phyloP scores from a whole-genome alignment of 2,329 filamentous ascomycete species.

The Ophiostoma piceae region DNA sequence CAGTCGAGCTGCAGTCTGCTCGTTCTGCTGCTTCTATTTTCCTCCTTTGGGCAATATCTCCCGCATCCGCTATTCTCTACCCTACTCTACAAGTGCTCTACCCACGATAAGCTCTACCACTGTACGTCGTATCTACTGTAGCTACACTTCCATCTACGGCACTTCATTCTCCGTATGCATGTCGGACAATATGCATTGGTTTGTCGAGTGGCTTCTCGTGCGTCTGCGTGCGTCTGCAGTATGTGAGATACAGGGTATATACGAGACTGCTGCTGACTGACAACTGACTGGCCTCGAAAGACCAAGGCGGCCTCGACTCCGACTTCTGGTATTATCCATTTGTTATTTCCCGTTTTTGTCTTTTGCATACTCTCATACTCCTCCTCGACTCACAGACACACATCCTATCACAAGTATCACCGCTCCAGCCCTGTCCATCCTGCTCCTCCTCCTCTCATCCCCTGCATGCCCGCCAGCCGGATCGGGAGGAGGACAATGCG shows the following conservation, averaged over 20 bases:
- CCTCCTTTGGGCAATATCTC: background rate
- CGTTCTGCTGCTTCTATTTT: background rate
- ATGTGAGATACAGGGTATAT: background rate
- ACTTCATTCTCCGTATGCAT: background rate
- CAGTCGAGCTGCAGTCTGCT: background rate
- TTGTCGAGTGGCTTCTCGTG: too few species aligned
- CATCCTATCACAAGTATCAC: background rate
- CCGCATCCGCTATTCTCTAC: too few species aligned
- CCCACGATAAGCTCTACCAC: too few species aligned
- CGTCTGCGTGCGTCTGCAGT: background rate
- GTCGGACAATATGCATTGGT: background rate
- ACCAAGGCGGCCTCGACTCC: background rate
- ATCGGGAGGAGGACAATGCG: conserved; percentile 4
- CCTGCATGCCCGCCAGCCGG: background rate
- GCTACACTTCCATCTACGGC: background rate
- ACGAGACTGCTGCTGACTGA: background rate
- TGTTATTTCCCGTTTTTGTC: conserved; percentile 4
- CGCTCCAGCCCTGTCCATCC: background rate
- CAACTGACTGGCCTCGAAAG: background rate
- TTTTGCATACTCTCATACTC: background rate
- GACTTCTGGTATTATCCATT: background rate
- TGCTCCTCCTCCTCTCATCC: background rate
- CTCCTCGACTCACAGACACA: background rate
- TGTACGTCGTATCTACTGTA: too few species aligned
- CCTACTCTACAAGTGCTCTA: too few species aligned